Evolutionary conservation across 1,139 yeast genomes (phyloP).

Genomic region (Petasospora rhodanensis): DNA sequence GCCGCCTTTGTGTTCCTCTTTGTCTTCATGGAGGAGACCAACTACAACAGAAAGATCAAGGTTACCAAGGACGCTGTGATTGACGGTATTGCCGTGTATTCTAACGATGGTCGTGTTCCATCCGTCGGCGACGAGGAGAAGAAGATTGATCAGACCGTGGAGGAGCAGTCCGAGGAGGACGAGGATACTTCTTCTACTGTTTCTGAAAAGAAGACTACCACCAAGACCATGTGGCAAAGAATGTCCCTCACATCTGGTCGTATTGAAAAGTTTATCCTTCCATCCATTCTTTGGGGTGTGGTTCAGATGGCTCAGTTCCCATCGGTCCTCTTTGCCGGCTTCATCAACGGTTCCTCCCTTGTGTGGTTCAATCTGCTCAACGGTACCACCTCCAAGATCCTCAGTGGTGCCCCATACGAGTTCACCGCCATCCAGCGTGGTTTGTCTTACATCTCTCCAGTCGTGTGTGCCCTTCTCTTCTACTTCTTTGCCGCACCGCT

Average conservation of each 20-base stretch:
- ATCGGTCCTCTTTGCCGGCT: slow-evolving; percentile 55
- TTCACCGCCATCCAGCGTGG: slow-evolving; percentile 38
- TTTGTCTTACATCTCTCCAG: slow-evolving; percentile 37
- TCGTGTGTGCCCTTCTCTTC: slow-evolving; percentile 31
- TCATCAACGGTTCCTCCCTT: slow-evolving; percentile 57
- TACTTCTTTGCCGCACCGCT: slow-evolving; percentile 34
- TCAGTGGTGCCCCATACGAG: slow-evolving; percentile 41
- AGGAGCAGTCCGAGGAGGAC: too few relatives aligned
- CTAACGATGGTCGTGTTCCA: neutral
- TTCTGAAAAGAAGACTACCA: too few relatives aligned
- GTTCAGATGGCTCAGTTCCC: slow-evolving; percentile 45
- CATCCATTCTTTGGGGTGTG: slow-evolving; percentile 35
- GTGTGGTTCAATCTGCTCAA: slow-evolving; percentile 50
- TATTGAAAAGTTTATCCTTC: slow-evolving; percentile 28
- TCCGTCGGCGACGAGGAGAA: too few relatives aligned
- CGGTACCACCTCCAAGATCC: slow-evolving; percentile 37
- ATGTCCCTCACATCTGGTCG: slow-evolving; percentile 32
- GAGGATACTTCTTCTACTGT: too few relatives aligned
- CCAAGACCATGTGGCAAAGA: slow-evolving; percentile 31
- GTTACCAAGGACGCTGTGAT: too few relatives aligned
- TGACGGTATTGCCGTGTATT: too few relatives aligned
- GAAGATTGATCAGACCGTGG: too few relatives aligned
- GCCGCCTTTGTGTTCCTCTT: slow-evolving; percentile 38
- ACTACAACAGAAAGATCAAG: slow-evolving; percentile 28
- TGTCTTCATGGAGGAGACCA: slow-evolving; percentile 44